Percentiles rank a stretch among this genome's conserved stretches.
Conservation (phyloP, 148 eudicot genomes). For the Euryodendron excelsum region DNA sequence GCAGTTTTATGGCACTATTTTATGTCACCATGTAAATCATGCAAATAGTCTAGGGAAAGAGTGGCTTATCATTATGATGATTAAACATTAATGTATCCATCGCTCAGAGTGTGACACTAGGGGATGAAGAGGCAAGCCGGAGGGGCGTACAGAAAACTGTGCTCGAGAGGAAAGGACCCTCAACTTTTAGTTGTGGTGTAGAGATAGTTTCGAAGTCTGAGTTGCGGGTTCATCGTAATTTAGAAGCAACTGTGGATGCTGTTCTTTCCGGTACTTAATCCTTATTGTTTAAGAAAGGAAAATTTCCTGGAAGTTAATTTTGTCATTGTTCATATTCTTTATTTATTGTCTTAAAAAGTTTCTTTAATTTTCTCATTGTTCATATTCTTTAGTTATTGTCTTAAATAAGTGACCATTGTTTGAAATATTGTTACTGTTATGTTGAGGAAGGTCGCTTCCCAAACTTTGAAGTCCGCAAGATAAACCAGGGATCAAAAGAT, state of each 20-base stretch:
- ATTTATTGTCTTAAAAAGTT: not conserved
- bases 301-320: not conserved
- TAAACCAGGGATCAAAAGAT: conserved; percentile 42
- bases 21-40: not conserved
- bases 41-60: not conserved
- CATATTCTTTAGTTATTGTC: no score
- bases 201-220: conserved; percentile 81
- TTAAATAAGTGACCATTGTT: no score
- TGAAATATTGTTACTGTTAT: conserved; percentile 18
- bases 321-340: not conserved
- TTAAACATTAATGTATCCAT: conserved; percentile 17
- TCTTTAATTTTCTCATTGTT: not conserved
- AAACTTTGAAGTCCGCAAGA: conserved; percentile 60
- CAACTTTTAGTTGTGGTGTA: conserved; percentile 81
- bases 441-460: conserved; percentile 74
- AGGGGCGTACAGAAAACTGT: conserved; percentile 93
- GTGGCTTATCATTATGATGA: conserved; percentile 1
- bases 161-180: conserved; percentile 88
- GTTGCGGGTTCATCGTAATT: conserved; percentile 67
- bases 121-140: conserved; percentile 97
- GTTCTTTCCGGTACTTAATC: conserved; percentile 62
- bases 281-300: conserved; percentile 2
- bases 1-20: no score
- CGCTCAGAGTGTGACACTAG: conserved; percentile 86
- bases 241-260: conserved; percentile 87